Conservation (phyloP, 805 yeast species). For the Candida maris region DNA sequence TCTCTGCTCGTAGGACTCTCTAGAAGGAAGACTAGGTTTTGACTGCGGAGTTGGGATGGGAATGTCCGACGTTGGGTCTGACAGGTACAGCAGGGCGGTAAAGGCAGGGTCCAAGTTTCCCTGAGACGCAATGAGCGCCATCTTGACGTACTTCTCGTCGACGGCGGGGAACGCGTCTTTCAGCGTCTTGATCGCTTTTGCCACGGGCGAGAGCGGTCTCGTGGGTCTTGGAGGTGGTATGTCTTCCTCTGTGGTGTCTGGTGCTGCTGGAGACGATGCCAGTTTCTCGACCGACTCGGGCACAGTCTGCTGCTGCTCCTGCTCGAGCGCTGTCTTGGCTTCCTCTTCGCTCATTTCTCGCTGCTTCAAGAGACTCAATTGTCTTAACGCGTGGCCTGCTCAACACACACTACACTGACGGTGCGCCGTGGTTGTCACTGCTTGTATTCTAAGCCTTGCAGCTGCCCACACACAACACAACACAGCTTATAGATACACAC, state of each 20-base stretch:
- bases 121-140: constrained; percentile 80
- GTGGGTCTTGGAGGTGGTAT: constrained; percentile 47
- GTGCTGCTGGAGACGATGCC: background rate
- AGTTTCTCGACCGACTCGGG: background rate
- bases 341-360: constrained; percentile 40
- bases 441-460: too few species aligned
- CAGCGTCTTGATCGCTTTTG: constrained; percentile 54
- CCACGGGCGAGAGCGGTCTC: constrained; percentile 61
- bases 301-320: background rate
- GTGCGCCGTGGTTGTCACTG: too few species aligned
- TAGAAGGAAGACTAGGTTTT: constrained; percentile 32
- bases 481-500: too few species aligned
- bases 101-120: constrained; percentile 84
- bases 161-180: constrained; percentile 82
- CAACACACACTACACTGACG: too few species aligned
- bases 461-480: too few species aligned
- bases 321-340: constrained; percentile 4
- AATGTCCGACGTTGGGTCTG: constrained; percentile 65
- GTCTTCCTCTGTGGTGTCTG: constrained; percentile 3
- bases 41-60: constrained; percentile 41
- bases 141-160: constrained; percentile 67
- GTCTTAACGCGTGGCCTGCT: too few species aligned
- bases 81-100: constrained; percentile 75
- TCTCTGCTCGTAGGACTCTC: constrained; percentile 30
- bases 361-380: too few species aligned